Evolutionary conservation across 1,284 basidiomycete species (phyloP), one percentile per base, ranked within the genome.

Genomic region (Puccinia polysora): DNA sequence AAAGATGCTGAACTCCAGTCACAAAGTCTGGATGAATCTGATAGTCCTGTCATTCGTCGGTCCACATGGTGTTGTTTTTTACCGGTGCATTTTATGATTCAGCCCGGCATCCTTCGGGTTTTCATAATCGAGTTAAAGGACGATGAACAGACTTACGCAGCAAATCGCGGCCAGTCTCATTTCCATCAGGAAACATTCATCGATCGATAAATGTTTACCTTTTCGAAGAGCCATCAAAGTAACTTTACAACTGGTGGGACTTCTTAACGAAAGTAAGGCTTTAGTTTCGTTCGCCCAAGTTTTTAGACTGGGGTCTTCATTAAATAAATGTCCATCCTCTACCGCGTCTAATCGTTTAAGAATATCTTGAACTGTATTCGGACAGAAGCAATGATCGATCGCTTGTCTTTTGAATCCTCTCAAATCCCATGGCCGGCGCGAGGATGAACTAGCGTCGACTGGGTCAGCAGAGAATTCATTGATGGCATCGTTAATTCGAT

Each of bases 221-320:
- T 83, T 82, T 63, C 89, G 86, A 74, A 93, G 85, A 12, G 89
- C 89, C 76, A 85, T 81, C 20, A 97, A 83, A 20, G 92, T 86
- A 32, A 97, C 88, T 78, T 89, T 90, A 77, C 96, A 83, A 77
- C 91, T 93, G 1, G 92, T 95, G 3, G 93, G 93, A 79, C 90
- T 92, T 65, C 91, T 86, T 75, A 84, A 77, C 56, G 86, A 82
- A 75, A 97, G 81, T 30, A 82, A 81, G 20, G 83, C 81, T 74
- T 89, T 80, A 15, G 91, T 91, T 64, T 83, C 79, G 73, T 81
- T 80, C 5, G 93, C 93, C 91, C 92, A 97, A 18, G 23, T 64
- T 82, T 79, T 71, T 83, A 82, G 69, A 89, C 83, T 23, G 5
- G 63, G 47, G 80, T 81, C 59, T 82, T 80, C 58, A 84, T 79